Conservation (phyloP, 768 basidiomycete genomes). For the Termitomyces sp. region DNA sequence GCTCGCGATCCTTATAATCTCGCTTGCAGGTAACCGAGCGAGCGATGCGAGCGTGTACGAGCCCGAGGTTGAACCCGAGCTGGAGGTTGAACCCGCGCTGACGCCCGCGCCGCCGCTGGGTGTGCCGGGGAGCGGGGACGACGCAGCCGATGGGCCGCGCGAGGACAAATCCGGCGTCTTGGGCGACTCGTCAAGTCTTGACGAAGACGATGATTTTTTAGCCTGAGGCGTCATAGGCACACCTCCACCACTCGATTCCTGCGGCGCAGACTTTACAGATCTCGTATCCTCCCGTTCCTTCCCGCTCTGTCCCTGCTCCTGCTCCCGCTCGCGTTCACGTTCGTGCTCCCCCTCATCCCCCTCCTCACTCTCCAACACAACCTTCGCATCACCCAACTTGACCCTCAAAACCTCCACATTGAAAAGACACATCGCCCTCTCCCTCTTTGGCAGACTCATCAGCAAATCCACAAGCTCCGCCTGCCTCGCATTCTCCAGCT, state of each 20-base stretch:
- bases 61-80: constrained; percentile 8
- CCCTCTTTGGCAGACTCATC: constrained; percentile 84
- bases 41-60: constrained; percentile 67
- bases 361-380: constrained; percentile 72
- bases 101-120: constrained; percentile 36
- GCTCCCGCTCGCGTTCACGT: no score
- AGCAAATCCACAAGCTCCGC: constrained; percentile 72
- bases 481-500: constrained; percentile 58
- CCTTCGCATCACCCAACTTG: constrained; percentile 81
- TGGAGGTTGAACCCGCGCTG: background rate
- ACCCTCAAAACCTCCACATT: constrained; percentile 73
- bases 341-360: background rate
- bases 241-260: background rate
- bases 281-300: constrained; percentile 5
- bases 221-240: constrained; percentile 60
- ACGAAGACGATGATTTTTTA: constrained; percentile 33
- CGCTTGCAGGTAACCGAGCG: constrained; percentile 68
- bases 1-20: constrained; percentile 67
- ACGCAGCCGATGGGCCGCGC: constrained; percentile 66
- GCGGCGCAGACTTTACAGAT: constrained; percentile 18
- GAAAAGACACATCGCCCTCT: constrained; percentile 89
- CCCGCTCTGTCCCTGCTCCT: no score
- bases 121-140: constrained; percentile 66
- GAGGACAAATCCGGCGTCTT: constrained; percentile 77
- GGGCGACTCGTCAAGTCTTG: constrained; percentile 49